Conservation (phyloP, 1,284 basidiomycete species). For the Rhodotorula mucilaginosa region DNA sequence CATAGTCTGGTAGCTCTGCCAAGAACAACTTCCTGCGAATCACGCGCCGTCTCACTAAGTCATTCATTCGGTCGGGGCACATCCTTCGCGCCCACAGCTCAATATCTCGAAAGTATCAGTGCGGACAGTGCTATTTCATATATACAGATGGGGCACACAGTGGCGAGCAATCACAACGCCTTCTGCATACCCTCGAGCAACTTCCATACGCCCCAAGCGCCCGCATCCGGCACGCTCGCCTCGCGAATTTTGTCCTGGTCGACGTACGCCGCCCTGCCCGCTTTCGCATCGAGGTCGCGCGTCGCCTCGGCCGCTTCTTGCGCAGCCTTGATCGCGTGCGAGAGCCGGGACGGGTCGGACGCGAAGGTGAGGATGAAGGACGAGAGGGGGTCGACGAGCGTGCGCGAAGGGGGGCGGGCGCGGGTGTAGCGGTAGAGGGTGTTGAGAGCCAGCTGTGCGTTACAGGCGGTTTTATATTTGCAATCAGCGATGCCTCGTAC, state of each 20-base stretch:
- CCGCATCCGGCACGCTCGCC: conserved; percentile 76
- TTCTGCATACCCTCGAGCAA: conserved; percentile 60
- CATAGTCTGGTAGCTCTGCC: no score
- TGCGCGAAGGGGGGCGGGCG: conserved; percentile 83
- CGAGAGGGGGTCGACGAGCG: conserved; percentile 84
- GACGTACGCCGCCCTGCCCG: conserved; percentile 84
- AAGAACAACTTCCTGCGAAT: no score
- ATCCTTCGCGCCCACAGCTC: no score
- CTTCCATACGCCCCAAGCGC: conserved; percentile 83
- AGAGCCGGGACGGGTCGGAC: conserved; percentile 52
- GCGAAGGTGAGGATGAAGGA: conserved; percentile 66
- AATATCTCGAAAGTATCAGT: no score
- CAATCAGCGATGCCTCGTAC: no score
- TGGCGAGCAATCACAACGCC: background rate
- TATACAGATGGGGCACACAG: no score
- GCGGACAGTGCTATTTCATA: no score
- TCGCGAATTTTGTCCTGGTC: conserved; percentile 67
- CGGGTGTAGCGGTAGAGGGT: conserved; percentile 82
- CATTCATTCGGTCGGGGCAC: no score
- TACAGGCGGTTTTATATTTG: background rate
- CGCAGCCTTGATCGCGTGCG: conserved; percentile 63
- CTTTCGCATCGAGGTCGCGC: conserved; percentile 73
- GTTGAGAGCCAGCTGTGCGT: conserved; percentile 56
- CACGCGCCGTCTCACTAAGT: no score
- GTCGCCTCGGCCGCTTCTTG: conserved; percentile 69